These are phyloP conservation scores for Physaria fendleri DNA, from an alignment of 345 rosid species.

Conservation along the genomic window DNA sequence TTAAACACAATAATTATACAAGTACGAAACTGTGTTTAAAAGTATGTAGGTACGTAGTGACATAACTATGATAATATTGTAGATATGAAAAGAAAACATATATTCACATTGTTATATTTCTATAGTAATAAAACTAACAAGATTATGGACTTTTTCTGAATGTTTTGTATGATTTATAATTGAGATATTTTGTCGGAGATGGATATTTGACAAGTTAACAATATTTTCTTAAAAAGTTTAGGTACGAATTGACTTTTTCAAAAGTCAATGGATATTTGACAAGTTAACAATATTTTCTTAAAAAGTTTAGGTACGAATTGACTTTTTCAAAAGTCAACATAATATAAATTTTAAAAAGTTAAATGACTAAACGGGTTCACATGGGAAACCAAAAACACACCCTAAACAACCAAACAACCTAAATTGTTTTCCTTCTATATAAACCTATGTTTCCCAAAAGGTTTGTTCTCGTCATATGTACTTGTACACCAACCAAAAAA, in stretches of 20 bases:
- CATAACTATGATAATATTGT: too few relatives aligned
- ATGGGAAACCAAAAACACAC: constrained; percentile 11
- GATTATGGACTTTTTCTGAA: not conserved
- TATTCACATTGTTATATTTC: not conserved
- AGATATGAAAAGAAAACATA: too few relatives aligned
- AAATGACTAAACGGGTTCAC: constrained; percentile 17
- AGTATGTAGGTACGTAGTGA: constrained; percentile 7
- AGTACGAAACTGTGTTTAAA: not conserved
- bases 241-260: not conserved
- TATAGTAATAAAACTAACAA: not conserved
- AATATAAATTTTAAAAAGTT: constrained; percentile 13
- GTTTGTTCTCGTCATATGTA: constrained; percentile 16
- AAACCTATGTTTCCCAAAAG: constrained; percentile 10
- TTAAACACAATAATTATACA: constrained; percentile 17
- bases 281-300: constrained; percentile 3
- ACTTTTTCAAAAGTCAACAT: constrained; percentile 29
- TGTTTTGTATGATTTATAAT: constrained; percentile 3
- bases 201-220: constrained; percentile 18
- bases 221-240: not conserved
- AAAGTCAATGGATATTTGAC: constrained; percentile 26
- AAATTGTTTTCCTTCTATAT: constrained; percentile 23
- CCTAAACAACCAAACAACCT: constrained; percentile 11
- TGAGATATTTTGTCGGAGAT: constrained; percentile 25
- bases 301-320: not conserved
- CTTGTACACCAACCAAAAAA: not conserved